phyloP scores from a whole-genome alignment of 345 rosid genomes.

The Eucalyptus regnans region DNA sequence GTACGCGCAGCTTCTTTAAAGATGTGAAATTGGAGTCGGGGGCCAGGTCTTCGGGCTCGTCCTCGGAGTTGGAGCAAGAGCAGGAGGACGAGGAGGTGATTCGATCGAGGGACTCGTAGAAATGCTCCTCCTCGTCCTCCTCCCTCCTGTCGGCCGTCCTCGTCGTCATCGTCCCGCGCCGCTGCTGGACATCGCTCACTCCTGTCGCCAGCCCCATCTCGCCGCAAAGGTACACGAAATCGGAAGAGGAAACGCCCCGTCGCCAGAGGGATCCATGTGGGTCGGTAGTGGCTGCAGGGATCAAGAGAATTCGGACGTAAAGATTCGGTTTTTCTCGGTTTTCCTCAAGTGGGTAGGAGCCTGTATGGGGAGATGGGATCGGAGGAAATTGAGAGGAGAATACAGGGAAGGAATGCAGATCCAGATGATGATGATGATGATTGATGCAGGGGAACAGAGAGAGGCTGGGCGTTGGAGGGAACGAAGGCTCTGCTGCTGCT shows the following conservation, averaged over 20 bases:
- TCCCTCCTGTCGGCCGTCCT: slow-evolving; percentile 6
- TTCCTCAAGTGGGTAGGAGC: neutral
- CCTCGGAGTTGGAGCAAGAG: slow-evolving; percentile 20
- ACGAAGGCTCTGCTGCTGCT: neutral
- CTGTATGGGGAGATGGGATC: neutral
- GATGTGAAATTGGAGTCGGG: slow-evolving; percentile 6
- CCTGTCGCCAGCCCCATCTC: neutral
- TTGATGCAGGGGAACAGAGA: neutral
- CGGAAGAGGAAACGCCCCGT: neutral
- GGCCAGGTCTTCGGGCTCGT: slow-evolving; percentile 10
- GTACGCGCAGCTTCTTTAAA: neutral
- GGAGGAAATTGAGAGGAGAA: neutral
- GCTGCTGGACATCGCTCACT: neutral
- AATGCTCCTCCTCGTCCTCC: slow-evolving; percentile 24
- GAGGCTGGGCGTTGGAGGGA: neutral
- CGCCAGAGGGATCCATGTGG: neutral
- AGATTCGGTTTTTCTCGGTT: neutral
- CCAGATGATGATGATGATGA: neutral
- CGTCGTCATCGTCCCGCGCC: neutral
- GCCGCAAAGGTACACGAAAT: neutral
- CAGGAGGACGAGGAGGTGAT: slow-evolving; percentile 5
- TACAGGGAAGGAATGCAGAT: neutral
- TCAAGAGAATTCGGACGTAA: neutral
- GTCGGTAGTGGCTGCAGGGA: neutral
- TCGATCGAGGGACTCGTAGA: slow-evolving; percentile 31